Evolutionary conservation across 257 asterid species (phyloP).

Genomic region (Handroanthus guayacan): DNA sequence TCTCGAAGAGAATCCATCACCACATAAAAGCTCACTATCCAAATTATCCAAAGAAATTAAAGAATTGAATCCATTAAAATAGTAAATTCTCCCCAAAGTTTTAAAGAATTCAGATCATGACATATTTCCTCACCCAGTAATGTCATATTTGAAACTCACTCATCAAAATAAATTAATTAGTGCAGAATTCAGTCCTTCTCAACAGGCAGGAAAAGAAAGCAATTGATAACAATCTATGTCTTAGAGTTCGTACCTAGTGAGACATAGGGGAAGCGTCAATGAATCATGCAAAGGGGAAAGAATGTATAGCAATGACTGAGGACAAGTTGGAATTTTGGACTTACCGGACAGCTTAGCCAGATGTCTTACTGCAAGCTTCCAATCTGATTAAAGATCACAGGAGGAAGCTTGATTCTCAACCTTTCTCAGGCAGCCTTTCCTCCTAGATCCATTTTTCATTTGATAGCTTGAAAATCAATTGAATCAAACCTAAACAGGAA

Average conservation of each 20-base stretch:
- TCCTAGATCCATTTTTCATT: slow-evolving; percentile 4
- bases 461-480: not conserved
- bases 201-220: too few relatives aligned
- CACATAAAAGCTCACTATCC: not conserved
- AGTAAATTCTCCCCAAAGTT: not conserved
- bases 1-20: slow-evolving; percentile 47
- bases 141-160: not conserved
- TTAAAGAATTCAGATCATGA: slow-evolving; percentile 7
- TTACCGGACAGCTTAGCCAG: not conserved
- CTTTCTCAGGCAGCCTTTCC: too few relatives aligned
- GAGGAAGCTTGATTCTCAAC: not conserved
- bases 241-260: too few relatives aligned
- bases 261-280: too few relatives aligned
- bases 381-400: not conserved
- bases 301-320: not conserved
- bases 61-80: not conserved
- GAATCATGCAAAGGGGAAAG: not conserved
- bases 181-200: too few relatives aligned
- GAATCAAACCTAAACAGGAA: slow-evolving; percentile 19
- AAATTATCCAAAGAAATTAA: slow-evolving; percentile 23
- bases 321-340: not conserved
- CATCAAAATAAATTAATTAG: too few relatives aligned
- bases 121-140: slow-evolving; percentile 12
- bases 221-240: too few relatives aligned
- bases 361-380: not conserved